Percentiles rank a stretch among this genome's conserved stretches.
Evolutionary conservation across 2,329 filamentous ascomycete species (phyloP).

Genomic region (Xylaria sp.): DNA sequence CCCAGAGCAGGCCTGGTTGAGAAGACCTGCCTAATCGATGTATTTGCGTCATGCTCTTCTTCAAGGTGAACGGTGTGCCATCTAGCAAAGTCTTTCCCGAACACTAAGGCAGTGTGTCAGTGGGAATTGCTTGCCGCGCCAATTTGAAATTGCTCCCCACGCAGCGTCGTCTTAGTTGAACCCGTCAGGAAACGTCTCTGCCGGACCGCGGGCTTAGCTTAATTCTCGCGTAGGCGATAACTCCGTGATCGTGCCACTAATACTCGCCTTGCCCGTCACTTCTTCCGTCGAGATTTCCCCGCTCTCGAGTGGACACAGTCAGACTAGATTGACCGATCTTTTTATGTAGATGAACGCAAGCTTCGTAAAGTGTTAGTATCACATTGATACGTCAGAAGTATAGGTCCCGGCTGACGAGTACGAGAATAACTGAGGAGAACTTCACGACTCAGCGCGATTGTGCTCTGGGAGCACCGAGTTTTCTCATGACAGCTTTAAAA

Average conservation of each 20-base stretch:
- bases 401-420: not conserved
- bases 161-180: constrained; percentile 1
- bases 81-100: constrained; percentile 16
- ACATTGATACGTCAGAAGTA: constrained; percentile 8
- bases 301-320: constrained; percentile 5
- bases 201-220: not conserved
- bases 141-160: constrained; percentile 11
- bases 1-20: constrained; percentile 2
- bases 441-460: not conserved
- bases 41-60: constrained; percentile 16
- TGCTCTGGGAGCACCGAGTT: not conserved
- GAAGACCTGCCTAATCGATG: constrained; percentile 29
- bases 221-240: not conserved
- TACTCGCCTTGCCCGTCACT: not conserved
- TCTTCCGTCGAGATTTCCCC: constrained; percentile 6
- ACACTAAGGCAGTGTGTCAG: constrained; percentile 28
- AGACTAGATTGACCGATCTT: constrained; percentile 18
- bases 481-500: not conserved
- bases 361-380: constrained; percentile 22
- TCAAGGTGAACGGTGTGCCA: constrained; percentile 15
- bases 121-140: not conserved
- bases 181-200: not conserved
- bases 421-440: constrained; percentile 4
- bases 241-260: not conserved
- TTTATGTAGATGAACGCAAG: constrained; percentile 23